Base-by-base conservation (phyloP, 371 early-diverging fungal genomes). In the Mortierella polycephala region DNA sequence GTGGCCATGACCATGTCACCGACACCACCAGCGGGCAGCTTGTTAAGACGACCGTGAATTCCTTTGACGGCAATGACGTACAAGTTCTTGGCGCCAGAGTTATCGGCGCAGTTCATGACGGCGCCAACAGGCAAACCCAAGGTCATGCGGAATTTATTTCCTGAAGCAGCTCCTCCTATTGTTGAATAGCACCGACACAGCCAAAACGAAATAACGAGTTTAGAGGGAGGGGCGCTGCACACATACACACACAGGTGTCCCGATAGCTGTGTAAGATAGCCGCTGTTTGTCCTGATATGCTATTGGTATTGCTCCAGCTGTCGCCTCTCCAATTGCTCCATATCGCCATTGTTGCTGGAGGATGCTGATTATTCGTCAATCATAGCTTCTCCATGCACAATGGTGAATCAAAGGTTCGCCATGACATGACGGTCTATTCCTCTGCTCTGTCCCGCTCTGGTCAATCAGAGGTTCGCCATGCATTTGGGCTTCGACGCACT, bases 1-100 rank as follows among this genome's bases (percentile, higher is more conserved):
- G 99, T 96, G 75, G 98, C 97, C 72, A 99, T 92, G 68, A 99
- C 92, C 95, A 99, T 98, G 92, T 99, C 99, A 86, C 99, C 99
- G 70, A 96, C 96, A 88, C 98, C 98, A 84, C 98, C 99, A 75
- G 98, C 94, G 63, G 99, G 99, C 69, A 99, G 92, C 87, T 99
- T 93, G 94, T 98, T 99, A 61, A 99, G 91, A 84, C 98, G 95
- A 81, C 96, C 98, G 87, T 95, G 92, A 85, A 98, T 93, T 74
- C 98, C 96, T 84, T 93, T 93, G 83, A 99, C 99, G 77, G 99
- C 96, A 84, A 99, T 99, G 82, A 99, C 91, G 91, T 99, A 98
- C 81, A 99, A 88, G 92, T 99, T 98, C 95, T 99, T 99, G 86
- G 99, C 99, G 61, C 99, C 99, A 84, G 97, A 97, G 95, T 99